Evolutionary conservation across 768 basidiomycete genomes (phyloP).

Genomic region (Cystofilobasidium macerans): DNA sequence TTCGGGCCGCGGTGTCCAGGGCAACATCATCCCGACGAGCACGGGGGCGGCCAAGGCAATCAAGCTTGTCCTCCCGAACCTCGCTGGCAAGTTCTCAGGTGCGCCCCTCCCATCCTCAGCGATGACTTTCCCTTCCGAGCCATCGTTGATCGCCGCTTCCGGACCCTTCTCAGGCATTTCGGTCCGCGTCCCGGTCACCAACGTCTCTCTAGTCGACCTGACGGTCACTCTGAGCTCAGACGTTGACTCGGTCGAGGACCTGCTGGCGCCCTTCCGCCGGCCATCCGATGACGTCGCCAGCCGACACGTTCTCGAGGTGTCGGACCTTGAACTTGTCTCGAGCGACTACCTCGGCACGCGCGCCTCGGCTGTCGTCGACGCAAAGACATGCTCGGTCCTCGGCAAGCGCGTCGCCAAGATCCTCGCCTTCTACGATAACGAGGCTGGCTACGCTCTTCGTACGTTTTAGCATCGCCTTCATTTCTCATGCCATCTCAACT

Average conservation of each 20-base stretch:
- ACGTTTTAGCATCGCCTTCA: constrained; percentile 1
- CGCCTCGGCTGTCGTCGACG: constrained; percentile 34
- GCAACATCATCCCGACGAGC: constrained; percentile 38
- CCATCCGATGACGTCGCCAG: constrained; percentile 24
- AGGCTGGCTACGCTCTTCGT: constrained; percentile 21
- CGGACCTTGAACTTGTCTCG: constrained; percentile 38
- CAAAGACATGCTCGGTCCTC: constrained; percentile 34
- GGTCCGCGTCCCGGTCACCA: constrained; percentile 38
- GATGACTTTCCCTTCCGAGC: too few species aligned
- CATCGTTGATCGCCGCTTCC: not conserved
- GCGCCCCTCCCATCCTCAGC: constrained; percentile 17
- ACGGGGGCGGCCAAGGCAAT: constrained; percentile 39
- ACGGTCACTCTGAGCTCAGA: constrained; percentile 35
- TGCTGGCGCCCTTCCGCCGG: constrained; percentile 35
- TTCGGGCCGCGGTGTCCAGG: constrained; percentile 32
- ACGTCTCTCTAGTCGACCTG: constrained; percentile 39
- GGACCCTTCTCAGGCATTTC: constrained; percentile 32
- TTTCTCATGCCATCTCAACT: too few species aligned
- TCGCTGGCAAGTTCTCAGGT: constrained; percentile 36
- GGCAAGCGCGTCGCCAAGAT: constrained; percentile 35
- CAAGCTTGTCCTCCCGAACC: constrained; percentile 37
- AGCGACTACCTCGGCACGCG: constrained; percentile 36
- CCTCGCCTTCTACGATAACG: constrained; percentile 39
- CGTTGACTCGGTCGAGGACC: constrained; percentile 33
- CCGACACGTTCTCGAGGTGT: constrained; percentile 33